Percentiles rank a stretch among this genome's conserved stretches.
Evolutionary conservation across 495 filamentous ascomycete genomes (phyloP).

Genomic region (Terfezia boudieri): DNA sequence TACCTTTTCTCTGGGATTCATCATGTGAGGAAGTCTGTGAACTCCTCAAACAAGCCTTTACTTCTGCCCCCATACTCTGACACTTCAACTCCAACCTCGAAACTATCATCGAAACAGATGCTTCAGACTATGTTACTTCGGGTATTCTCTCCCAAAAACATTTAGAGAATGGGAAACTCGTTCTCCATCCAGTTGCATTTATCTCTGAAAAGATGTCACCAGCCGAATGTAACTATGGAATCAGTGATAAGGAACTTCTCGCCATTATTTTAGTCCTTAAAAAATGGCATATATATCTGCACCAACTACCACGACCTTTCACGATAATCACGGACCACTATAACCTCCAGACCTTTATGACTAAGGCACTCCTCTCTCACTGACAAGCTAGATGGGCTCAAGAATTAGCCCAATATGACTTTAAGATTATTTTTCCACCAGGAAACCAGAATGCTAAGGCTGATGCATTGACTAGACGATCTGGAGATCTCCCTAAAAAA

Average conservation of each 20-base stretch:
- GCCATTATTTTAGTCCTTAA: slow-evolving; percentile 11
- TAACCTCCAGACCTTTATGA: slow-evolving; percentile 16
- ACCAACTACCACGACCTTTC: slow-evolving; percentile 3
- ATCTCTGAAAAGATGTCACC: slow-evolving; percentile 1
- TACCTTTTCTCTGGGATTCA: not conserved
- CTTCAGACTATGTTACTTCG: slow-evolving; percentile 1
- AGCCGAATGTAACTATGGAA: slow-evolving; percentile 5
- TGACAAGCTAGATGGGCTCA: slow-evolving; percentile 1
- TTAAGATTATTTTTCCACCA: slow-evolving; percentile 3
- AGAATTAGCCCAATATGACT: slow-evolving; percentile 2
- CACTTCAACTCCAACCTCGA: slow-evolving; percentile 1
- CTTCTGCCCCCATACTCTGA: not conserved
- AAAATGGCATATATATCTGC: slow-evolving; percentile 16
- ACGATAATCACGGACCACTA: slow-evolving; percentile 12
- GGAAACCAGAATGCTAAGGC: not conserved
- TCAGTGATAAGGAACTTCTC: slow-evolving; percentile 2
- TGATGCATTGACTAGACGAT: not conserved
- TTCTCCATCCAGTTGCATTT: slow-evolving; percentile 3
- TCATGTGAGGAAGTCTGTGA: not conserved
- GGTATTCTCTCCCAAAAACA: not conserved
- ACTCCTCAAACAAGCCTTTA: not conserved
- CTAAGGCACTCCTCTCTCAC: not conserved
- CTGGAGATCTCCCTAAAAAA: not conserved
- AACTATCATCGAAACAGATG: slow-evolving; percentile 1
- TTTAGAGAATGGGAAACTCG: not conserved